phyloP scores from a whole-genome alignment of 768 basidiomycete genomes.

The Pisolithus orientalis region DNA sequence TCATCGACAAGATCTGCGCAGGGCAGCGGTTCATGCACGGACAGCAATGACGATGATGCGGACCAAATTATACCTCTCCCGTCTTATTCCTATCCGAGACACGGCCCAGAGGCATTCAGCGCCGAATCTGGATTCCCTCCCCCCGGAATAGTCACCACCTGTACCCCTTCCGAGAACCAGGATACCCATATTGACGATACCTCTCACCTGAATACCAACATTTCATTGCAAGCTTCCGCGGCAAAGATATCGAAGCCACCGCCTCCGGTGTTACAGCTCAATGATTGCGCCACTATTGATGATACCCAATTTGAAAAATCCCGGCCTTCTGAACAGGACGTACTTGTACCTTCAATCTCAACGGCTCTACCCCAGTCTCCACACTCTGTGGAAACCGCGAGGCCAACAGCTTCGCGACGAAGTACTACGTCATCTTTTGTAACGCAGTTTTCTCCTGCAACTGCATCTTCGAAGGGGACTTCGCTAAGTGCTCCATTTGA shows the following conservation, averaged over 20 bases:
- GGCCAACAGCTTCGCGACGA: conserved; percentile 10
- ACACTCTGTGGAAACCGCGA: conserved; percentile 14
- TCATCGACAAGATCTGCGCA: conserved; percentile 13
- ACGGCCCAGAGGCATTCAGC: conserved; percentile 23
- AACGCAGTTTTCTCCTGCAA: conserved; percentile 6
- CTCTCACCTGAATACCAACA: conserved; percentile 9
- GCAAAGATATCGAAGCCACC: conserved; percentile 14
- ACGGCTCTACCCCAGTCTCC: conserved; percentile 43
- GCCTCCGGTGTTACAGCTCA: conserved; percentile 26
- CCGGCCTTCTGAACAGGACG: conserved; percentile 30
- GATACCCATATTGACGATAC: conserved; percentile 25
- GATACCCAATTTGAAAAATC: conserved; percentile 11
- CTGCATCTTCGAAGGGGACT: conserved; percentile 17
- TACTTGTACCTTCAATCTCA: conserved; percentile 50
- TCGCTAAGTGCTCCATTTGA: conserved; percentile 27
- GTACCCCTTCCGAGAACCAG: conserved; percentile 27
- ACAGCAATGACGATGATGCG: conserved; percentile 26
- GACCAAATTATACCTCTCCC: conserved; percentile 19
- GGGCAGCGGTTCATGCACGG: conserved; percentile 24
- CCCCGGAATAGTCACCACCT: conserved; percentile 9
- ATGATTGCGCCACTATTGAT: conserved; percentile 15
- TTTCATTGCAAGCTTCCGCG: conserved; percentile 17
- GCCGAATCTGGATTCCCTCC: not conserved
- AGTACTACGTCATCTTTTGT: conserved; percentile 4
- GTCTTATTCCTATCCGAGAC: conserved; percentile 8